These are phyloP conservation scores for Rhododendron vialii DNA, from an alignment of 148 eudicot species.

Conservation along the genomic window DNA sequence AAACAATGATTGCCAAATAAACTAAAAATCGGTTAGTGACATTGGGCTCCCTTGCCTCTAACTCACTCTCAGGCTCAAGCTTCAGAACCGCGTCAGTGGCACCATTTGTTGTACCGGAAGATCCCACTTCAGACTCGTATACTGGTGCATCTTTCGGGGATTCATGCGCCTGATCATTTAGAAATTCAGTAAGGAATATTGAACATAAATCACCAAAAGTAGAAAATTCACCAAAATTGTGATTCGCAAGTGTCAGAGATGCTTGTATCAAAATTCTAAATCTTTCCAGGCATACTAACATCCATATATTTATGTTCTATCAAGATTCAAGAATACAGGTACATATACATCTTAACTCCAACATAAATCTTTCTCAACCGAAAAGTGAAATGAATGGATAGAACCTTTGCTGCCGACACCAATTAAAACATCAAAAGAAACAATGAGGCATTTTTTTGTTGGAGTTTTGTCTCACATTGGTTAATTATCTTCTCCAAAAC, in stretches of 20 bases:
- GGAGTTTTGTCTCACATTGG: too few species aligned
- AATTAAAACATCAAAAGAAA: neutral
- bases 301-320: neutral
- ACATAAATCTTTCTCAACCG: neutral
- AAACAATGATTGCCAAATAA: conserved; percentile 33
- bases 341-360: neutral
- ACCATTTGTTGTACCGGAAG: conserved; percentile 17
- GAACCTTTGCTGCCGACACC: neutral
- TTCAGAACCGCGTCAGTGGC: neutral
- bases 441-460: too few species aligned
- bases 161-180: conserved; percentile 32
- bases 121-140: conserved; percentile 24
- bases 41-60: conserved; percentile 3
- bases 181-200: conserved; percentile 1
- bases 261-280: neutral
- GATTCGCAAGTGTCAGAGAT: neutral
- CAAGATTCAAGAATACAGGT: neutral
- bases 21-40: conserved; percentile 16
- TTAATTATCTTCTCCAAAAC: too few species aligned
- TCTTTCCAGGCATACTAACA: neutral
- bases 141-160: conserved; percentile 14
- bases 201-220: neutral
- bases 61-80: conserved; percentile 11
- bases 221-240: neutral
- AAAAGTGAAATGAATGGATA: neutral